These are phyloP conservation scores for Sequoia sempervirens DNA, from an alignment of 75 land plant species.

Conservation along the genomic window DNA sequence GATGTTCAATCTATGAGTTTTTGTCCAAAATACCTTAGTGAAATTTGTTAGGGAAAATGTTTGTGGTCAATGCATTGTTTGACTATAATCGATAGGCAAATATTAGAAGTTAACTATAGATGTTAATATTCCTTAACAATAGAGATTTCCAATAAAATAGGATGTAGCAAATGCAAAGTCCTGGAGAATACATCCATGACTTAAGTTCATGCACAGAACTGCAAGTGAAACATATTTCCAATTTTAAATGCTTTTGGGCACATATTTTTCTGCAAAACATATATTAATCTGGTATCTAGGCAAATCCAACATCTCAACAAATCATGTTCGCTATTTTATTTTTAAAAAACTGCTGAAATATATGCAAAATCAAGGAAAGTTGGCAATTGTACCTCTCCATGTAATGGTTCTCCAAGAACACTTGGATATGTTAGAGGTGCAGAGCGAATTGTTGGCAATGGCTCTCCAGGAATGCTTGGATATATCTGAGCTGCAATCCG, in stretches of 20 bases:
- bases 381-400: slow-evolving; percentile 81
- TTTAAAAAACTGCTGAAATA: background rate
- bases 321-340: background rate
- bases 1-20: no score
- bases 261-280: background rate
- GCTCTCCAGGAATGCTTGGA: slow-evolving; percentile 64
- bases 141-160: background rate
- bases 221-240: background rate
- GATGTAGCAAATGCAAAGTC: background rate
- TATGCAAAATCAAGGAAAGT: background rate
- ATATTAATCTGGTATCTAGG: background rate
- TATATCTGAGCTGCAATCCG: slow-evolving; percentile 59
- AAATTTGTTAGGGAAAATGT: no score
- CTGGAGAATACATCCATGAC: background rate
- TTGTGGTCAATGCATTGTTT: no score
- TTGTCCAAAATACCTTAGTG: no score
- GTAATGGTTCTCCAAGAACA: slow-evolving; percentile 89
- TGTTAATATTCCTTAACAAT: background rate
- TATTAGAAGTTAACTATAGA: background rate
- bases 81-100: no score
- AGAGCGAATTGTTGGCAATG: slow-evolving; percentile 49
- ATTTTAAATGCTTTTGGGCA: background rate
- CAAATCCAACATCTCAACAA: background rate
- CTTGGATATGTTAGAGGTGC: slow-evolving; percentile 92
- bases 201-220: background rate